Evolutionary conservation across 176 grass and related monocot genomes (phyloP), one percentile per base, ranked within the genome.

Genomic region (Tillandsia leiboldiana): DNA sequence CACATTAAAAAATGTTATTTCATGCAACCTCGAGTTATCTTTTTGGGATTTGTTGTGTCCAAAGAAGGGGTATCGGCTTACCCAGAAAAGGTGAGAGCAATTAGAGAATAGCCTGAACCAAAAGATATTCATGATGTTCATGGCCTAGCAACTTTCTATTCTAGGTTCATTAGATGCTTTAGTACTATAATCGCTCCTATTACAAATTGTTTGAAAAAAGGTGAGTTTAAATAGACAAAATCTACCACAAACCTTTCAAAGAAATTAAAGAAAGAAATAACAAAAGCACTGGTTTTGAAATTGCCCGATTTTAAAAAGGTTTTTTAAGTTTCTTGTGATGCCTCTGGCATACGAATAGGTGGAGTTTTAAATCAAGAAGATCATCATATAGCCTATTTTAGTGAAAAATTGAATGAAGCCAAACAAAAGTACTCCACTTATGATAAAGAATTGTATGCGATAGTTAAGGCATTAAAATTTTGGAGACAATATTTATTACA

Each of bases 311-410:
- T 50, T 22, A 17, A 8, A 73, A 63, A 50, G 23, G 0, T 2
- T 73, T 73, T 63, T 1, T n/a, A 50, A 24, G 48, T 73, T 24
- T 5, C 59, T 6, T 73, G 29, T 50, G 71, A 73, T 48, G 71
- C 71, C 23, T 73, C 13, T 12, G 14, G 24, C 24, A 24, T 24
- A 24, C 1, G 24, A 24, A 24, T 24, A 24, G 24, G 24, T 24
- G 24, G 24, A 24, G 24, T 24, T 24, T 24, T 24, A 24, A 24
- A 24, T 24, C 24, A 24, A 24, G 24, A 58, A n/a, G 26, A 5
- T 7, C 11, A 11, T 13, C 51, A 0, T 2, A 48, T 59, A 57
- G 24, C 51, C 42, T 59, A 59, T 11, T 72, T 72, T 18, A 72
- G 13, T 59, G 52, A 72, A 11, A 72, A 59, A 27, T 10, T 72